Percentiles rank a stretch among this genome's conserved stretches.
phyloP scores from a whole-genome alignment of 345 rosid species.

The Cardamine occulta region DNA sequence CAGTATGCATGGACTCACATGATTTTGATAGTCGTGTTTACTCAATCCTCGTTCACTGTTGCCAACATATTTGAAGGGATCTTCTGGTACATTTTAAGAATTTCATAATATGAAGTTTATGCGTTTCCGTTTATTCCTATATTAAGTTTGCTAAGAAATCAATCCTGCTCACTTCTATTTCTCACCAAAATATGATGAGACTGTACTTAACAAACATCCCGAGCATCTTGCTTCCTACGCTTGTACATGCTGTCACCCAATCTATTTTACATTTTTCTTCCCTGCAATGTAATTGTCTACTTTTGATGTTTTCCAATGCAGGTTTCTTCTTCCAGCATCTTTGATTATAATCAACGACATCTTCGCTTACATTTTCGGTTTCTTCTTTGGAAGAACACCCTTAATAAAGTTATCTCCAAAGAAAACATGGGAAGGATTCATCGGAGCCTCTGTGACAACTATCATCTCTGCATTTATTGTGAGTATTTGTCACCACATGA shows the following conservation, averaged over 20 bases:
- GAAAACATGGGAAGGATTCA: slow-evolving; percentile 99
- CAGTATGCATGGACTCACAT: slow-evolving; percentile 99
- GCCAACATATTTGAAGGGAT: slow-evolving; percentile 99
- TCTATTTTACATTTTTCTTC: slow-evolving; percentile 4
- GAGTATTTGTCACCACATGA: slow-evolving; percentile 34
- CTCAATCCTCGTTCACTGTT: slow-evolving; percentile 96
- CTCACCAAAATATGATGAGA: background rate
- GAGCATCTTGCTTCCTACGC: background rate
- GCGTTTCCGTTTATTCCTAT: background rate
- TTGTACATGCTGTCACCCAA: background rate
- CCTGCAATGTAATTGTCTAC: background rate
- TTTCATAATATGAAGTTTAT: background rate
- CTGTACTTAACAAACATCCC: background rate
- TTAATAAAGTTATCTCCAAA: slow-evolving; percentile 95
- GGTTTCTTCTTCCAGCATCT: slow-evolving; percentile 99
- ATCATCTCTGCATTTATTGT: slow-evolving; percentile 91
- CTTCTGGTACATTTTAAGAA: slow-evolving; percentile 64
- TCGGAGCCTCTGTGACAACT: slow-evolving; percentile 91
- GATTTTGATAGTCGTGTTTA: slow-evolving; percentile 94
- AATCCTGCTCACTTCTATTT: background rate
- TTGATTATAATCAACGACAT: slow-evolving; percentile 92
- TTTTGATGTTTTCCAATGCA: slow-evolving; percentile 44
- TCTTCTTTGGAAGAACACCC: slow-evolving; percentile 97
- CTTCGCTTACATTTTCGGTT: slow-evolving; percentile 84
- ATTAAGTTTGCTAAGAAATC: background rate